Conservation (phyloP, 345 rosid genomes). For the Xanthoceras sorbifolium region DNA sequence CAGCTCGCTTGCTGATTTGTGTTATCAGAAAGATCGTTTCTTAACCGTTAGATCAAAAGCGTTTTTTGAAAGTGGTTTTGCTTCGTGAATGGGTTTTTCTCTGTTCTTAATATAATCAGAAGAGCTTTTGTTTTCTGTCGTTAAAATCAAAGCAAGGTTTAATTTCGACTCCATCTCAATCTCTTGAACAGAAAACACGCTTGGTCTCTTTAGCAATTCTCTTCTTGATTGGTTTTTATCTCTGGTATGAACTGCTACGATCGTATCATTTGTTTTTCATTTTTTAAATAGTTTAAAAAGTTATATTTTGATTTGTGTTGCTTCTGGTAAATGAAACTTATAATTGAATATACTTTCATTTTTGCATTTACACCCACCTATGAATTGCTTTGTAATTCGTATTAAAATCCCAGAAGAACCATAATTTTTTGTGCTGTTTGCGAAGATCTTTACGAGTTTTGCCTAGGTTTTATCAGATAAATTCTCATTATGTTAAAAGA, state of each 20-base stretch:
- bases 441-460: background rate
- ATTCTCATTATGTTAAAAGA: background rate
- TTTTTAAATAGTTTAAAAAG: background rate
- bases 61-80: background rate
- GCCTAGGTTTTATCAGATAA: background rate
- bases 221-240: background rate
- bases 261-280: background rate
- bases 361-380: background rate
- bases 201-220: background rate
- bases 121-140: background rate
- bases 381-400: background rate
- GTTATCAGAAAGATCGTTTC: background rate
- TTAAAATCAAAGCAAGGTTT: background rate
- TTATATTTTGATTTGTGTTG: background rate
- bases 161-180: background rate
- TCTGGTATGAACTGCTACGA: background rate
- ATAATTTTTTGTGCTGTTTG: background rate
- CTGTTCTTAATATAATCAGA: background rate
- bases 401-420: background rate
- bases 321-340: background rate
- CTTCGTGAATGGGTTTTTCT: background rate
- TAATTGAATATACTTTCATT: background rate
- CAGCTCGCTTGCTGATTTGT: background rate
- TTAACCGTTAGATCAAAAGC: slow-evolving; percentile 23
- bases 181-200: slow-evolving; percentile 1